These are phyloP conservation scores for Tetrapisispora fleetii DNA, from an alignment of 805 yeast species.

Conservation along the genomic window DNA sequence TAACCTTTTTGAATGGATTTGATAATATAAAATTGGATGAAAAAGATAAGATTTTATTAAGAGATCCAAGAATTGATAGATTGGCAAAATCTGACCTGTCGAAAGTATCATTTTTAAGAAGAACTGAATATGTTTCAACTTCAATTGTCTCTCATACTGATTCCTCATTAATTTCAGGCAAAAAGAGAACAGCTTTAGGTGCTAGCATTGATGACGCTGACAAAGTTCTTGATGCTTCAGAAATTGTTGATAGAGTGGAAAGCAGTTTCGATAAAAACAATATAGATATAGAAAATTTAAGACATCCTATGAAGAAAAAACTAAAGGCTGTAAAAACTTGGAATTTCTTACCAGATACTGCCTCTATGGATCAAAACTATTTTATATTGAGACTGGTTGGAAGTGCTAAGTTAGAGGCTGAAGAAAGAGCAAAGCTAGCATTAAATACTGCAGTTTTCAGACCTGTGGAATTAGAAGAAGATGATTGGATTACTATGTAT, in stretches of 20 bases:
- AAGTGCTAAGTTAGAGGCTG: constrained; percentile 35
- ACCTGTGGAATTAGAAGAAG: constrained; percentile 58
- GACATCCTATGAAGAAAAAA: constrained; percentile 71
- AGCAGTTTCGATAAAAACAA: constrained; percentile 60
- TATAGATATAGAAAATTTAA: constrained; percentile 36
- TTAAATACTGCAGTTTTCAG: constrained; percentile 57
- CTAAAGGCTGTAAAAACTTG: constrained; percentile 67
- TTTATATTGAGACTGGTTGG: constrained; percentile 53
- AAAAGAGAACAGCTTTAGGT: constrained; percentile 21
- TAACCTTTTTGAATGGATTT: constrained; percentile 32
- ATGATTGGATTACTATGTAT: constrained; percentile 71
- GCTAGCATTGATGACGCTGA: constrained; percentile 16
- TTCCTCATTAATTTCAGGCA: constrained; percentile 4
- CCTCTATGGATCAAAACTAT: constrained; percentile 76
- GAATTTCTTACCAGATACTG: constrained; percentile 82
- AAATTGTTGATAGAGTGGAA: constrained; percentile 44
- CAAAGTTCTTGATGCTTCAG: constrained; percentile 18
- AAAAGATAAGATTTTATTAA: constrained; percentile 62
- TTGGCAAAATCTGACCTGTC: constrained; percentile 30
- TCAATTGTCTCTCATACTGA: constrained; percentile 33
- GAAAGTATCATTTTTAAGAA: constrained; percentile 68
- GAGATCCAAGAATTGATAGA: constrained; percentile 57
- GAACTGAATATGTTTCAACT: constrained; percentile 86
- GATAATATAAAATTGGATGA: constrained; percentile 51
- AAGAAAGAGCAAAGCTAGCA: constrained; percentile 28